phyloP scores from a whole-genome alignment of 2,329 filamentous ascomycete species.

The Onygena corvina region DNA sequence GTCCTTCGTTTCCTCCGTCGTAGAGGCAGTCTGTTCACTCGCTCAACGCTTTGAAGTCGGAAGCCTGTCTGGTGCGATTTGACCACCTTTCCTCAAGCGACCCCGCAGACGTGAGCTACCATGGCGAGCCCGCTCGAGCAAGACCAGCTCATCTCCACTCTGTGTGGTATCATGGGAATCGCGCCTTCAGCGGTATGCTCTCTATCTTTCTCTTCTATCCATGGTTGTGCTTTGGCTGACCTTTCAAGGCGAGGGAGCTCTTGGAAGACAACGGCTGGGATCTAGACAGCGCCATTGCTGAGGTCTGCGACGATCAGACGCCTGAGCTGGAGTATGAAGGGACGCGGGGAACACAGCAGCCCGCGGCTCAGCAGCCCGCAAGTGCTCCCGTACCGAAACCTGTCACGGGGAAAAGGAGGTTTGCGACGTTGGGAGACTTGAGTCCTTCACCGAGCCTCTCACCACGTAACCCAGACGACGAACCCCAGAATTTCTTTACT shows the following conservation, averaged over 20 bases:
- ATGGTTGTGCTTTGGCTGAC: not conserved
- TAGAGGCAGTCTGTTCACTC: too few species aligned
- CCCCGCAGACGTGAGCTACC: conserved; percentile 9
- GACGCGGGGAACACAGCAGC: conserved; percentile 16
- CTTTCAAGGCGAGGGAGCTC: conserved; percentile 51
- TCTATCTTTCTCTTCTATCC: not conserved
- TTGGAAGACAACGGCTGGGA: conserved; percentile 57
- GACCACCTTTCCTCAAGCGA: not conserved
- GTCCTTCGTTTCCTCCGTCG: too few species aligned
- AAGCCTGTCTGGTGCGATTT: not conserved
- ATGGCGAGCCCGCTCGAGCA: conserved; percentile 30
- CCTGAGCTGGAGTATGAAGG: conserved; percentile 22
- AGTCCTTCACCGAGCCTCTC: conserved; percentile 27
- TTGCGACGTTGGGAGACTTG: conserved; percentile 39
- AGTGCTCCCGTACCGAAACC: not conserved
- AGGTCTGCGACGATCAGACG: conserved; percentile 46
- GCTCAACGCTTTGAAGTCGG: not conserved
- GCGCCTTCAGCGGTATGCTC: conserved; percentile 37
- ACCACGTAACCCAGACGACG: conserved; percentile 39
- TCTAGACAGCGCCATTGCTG: conserved; percentile 48
- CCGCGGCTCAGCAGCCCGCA: not conserved
- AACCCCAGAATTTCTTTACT: conserved; percentile 48
- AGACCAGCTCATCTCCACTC: conserved; percentile 40
- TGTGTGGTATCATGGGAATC: conserved; percentile 46
- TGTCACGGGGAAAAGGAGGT: conserved; percentile 33